These are phyloP conservation scores for Vigna mungo DNA, from an alignment of 306 rosid species.

Conservation along the genomic window DNA sequence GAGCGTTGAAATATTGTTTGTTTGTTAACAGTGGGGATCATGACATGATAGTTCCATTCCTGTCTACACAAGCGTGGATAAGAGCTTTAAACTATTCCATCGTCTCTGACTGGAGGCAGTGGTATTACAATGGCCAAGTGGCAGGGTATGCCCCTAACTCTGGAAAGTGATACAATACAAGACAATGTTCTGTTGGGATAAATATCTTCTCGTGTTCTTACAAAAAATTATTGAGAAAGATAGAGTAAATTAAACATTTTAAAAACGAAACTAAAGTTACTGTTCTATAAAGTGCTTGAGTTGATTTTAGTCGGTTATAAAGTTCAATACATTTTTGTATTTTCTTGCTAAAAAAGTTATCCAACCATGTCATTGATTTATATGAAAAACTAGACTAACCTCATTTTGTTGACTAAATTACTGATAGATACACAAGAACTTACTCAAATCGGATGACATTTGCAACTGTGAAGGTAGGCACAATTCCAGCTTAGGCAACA, in stretches of 20 bases:
- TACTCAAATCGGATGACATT: slow-evolving; percentile 57
- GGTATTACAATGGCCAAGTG: slow-evolving; percentile 49
- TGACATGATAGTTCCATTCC: slow-evolving; percentile 46
- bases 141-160: slow-evolving; percentile 43
- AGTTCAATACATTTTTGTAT: too few relatives aligned
- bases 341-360: background rate
- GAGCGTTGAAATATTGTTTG: background rate
- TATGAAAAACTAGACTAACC: background rate
- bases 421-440: slow-evolving; percentile 46
- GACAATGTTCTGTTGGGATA: background rate
- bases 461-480: slow-evolving; percentile 58
- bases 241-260: too few relatives aligned
- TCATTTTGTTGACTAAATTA: background rate
- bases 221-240: too few relatives aligned
- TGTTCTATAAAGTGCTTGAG: too few relatives aligned
- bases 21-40: slow-evolving; percentile 58
- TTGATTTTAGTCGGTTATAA: too few relatives aligned
- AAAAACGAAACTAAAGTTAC: too few relatives aligned
- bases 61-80: slow-evolving; percentile 65
- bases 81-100: slow-evolving; percentile 56
- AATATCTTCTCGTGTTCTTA: too few relatives aligned
- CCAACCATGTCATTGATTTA: background rate
- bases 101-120: slow-evolving; percentile 59
- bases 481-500: background rate
- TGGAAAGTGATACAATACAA: background rate